Conservation (phyloP, 805 yeast species). For the Pichia thaimueangensis region DNA sequence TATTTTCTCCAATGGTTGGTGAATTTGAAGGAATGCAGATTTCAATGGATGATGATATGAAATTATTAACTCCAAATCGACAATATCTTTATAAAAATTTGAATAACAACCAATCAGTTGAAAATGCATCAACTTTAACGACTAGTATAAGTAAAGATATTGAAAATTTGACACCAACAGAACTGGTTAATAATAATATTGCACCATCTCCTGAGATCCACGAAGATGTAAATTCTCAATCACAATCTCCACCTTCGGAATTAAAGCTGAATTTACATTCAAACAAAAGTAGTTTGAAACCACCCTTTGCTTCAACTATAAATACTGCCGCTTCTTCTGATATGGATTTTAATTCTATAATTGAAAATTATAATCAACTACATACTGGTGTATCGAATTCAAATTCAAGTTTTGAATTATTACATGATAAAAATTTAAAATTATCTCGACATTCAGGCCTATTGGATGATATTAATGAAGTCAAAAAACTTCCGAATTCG, state of each 20-base stretch:
- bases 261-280: conserved; percentile 3
- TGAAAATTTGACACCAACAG: too few relatives aligned
- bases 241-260: conserved; percentile 3
- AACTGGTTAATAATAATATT: too few relatives aligned
- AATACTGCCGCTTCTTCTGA: conserved; percentile 11
- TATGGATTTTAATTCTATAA: conserved; percentile 13
- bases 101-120: too few relatives aligned
- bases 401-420: background rate
- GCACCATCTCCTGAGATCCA: background rate
- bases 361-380: conserved; percentile 11
- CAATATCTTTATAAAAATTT: conserved; percentile 3
- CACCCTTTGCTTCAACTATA: background rate
- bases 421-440: background rate
- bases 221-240: background rate
- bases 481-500: background rate
- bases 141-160: background rate
- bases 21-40: conserved; percentile 13
- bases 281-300: conserved; percentile 8
- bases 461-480: too few relatives aligned
- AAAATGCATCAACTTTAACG: background rate
- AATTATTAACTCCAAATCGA: conserved; percentile 10
- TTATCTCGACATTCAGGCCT: background rate
- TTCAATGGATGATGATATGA: conserved; percentile 7
- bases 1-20: conserved; percentile 14
- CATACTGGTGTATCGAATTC: conserved; percentile 3